Evolutionary conservation across 768 basidiomycete genomes (phyloP), one percentile per base, ranked within the genome.

Genomic region (Boletus vinaceobasis): DNA sequence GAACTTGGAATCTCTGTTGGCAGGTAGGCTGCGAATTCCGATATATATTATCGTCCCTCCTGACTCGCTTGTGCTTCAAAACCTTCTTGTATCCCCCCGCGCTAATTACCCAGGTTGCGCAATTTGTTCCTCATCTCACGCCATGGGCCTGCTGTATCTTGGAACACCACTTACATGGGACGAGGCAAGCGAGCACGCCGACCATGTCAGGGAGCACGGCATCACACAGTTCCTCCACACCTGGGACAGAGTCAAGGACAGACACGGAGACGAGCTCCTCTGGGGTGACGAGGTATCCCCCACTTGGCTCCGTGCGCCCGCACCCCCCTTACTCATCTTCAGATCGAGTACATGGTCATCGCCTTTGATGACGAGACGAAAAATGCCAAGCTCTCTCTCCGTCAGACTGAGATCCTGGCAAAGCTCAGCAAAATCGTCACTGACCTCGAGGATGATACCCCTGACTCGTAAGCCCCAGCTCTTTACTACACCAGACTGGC

Each of bases 311-410:
- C 21, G 9, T n/a, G 23, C 57, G 51, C 47, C 42, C 42, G 14
- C 36, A 37, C 32, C 43, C 39, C 32, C 43, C 65, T 60, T 52
- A 64, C 43, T 27, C 50, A 48, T 21, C 40, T 61, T 19, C 45
- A 97, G 95, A 79, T 99, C 61, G 97, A 99, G 70, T 98, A 98
- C 70, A 91, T 98, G 87, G 89, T 98, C 58, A 77, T 98, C 53
- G 78, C 85, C 10, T 88, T 96, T 70, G 88, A 97, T 71, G 77
- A 90, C 60, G 77, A 82, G 51, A 65, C 79, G 43, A 91, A 87
- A 73, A 88, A 85, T 57, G 97, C 93, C 1, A 86, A 85, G 59
- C 78, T 99, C 27, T 96, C 94, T 36, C 80, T 99, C n/a, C 83
- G 96, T 40, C 97, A 99, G 73, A 87, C 88, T 1, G 95, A 98